Percentiles rank a stretch among this genome's conserved stretches.
Conservation (phyloP, 2,329 filamentous ascomycete species). For the Aspergillus eucalypticola region DNA sequence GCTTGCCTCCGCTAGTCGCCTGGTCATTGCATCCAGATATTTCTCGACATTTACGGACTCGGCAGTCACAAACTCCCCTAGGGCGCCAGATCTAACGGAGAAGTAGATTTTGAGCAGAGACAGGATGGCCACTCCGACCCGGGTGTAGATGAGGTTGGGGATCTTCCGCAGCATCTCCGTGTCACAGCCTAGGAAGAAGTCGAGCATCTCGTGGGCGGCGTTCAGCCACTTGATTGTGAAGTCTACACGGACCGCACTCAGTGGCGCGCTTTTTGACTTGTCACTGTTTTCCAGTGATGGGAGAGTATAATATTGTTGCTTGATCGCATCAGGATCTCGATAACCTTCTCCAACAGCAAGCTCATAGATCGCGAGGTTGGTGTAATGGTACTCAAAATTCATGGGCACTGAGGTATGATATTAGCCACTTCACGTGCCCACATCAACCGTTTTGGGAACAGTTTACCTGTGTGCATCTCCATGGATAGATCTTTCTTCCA, state of each 20-base stretch:
- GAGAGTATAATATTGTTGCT: constrained; percentile 35
- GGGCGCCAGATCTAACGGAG: constrained; percentile 30
- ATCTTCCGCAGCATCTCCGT: constrained; percentile 36
- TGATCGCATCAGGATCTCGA: constrained; percentile 38
- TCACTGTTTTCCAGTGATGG: constrained; percentile 26
- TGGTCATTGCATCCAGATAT: constrained; percentile 34
- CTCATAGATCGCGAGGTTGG: constrained; percentile 17
- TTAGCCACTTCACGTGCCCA: neutral
- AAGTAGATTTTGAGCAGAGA: constrained; percentile 39
- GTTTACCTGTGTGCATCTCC: constrained; percentile 33
- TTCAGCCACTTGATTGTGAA: constrained; percentile 42
- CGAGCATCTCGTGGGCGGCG: constrained; percentile 35
- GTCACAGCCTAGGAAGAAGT: constrained; percentile 35
- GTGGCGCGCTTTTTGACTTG: constrained; percentile 13
- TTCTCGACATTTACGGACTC: constrained; percentile 33
- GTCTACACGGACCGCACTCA: constrained; percentile 38
- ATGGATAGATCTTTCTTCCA: constrained; percentile 33
- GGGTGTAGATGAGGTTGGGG: constrained; percentile 37
- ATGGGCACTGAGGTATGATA: constrained; percentile 13
- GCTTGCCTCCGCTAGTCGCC: constrained; percentile 36
- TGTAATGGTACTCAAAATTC: constrained; percentile 20
- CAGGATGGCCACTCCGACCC: constrained; percentile 33
- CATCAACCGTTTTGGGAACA: neutral
- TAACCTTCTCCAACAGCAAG: constrained; percentile 27
- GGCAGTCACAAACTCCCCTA: constrained; percentile 34